phyloP scores from a whole-genome alignment of 768 basidiomycete genomes.

The Termitomyces sp. region DNA sequence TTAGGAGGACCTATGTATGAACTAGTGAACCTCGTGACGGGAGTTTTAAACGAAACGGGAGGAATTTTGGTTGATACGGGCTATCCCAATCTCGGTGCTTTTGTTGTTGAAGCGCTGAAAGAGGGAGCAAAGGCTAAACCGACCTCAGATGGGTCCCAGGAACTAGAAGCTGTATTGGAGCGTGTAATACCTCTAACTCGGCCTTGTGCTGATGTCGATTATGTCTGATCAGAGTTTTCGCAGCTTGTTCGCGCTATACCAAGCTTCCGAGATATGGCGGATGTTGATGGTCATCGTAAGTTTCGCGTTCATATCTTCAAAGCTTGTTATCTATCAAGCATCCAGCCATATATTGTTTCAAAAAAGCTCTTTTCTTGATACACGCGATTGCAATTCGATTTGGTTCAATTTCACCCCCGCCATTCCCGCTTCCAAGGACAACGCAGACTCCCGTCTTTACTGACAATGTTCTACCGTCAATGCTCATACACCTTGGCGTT shows the following conservation, averaged over 20 bases:
- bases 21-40: constrained; percentile 61
- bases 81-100: constrained; percentile 66
- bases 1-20: constrained; percentile 71
- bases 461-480: constrained; percentile 82
- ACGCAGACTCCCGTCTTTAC: constrained; percentile 59
- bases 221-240: constrained; percentile 7
- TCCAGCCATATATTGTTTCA: constrained; percentile 82
- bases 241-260: constrained; percentile 76
- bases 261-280: constrained; percentile 73
- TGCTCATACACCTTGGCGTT: constrained; percentile 71
- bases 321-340: neutral
- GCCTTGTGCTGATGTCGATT: neutral
- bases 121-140: constrained; percentile 34
- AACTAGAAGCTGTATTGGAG: constrained; percentile 57
- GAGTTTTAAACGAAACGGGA: constrained; percentile 70
- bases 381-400: constrained; percentile 67
- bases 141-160: constrained; percentile 22
- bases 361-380: constrained; percentile 82
- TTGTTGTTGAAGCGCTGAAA: constrained; percentile 65
- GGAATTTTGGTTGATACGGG: constrained; percentile 50
- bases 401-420: constrained; percentile 40
- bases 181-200: constrained; percentile 35
- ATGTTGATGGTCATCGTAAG: constrained; percentile 60
- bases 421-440: constrained; percentile 62
- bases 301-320: constrained; percentile 1